Evolutionary conservation across 2,329 filamentous ascomycete genomes (phyloP).

Genomic region (Monilinia polystroma): DNA sequence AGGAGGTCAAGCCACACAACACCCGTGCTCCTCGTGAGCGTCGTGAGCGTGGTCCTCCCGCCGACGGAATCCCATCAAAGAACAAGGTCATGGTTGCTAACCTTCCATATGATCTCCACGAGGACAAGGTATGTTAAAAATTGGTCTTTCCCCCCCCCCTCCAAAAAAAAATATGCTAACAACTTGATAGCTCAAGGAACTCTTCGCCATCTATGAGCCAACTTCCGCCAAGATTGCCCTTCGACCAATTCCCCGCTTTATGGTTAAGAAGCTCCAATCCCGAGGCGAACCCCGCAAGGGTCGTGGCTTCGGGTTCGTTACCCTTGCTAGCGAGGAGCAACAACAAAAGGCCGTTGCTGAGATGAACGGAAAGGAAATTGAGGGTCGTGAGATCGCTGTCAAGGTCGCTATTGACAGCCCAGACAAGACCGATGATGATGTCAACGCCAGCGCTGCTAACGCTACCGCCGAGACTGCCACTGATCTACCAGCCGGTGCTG

Average conservation of each 20-base stretch:
- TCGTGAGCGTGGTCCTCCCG: conserved; percentile 87
- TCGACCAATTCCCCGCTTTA: conserved; percentile 97
- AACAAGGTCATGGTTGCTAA: conserved; percentile 99
- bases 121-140: conserved; percentile 74
- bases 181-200: conserved; percentile 79
- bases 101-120: conserved; percentile 94
- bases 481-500: conserved; percentile 57
- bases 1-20: conserved; percentile 42
- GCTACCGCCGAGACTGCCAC: conserved; percentile 42
- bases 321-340: conserved; percentile 87
- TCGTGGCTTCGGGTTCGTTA: conserved; percentile 98
- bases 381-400: conserved; percentile 98
- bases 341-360: conserved; percentile 96
- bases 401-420: conserved; percentile 99
- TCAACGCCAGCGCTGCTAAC: conserved; percentile 53
- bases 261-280: conserved; percentile 99
- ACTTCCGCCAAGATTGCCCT: conserved; percentile 97
- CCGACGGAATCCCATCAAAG: conserved; percentile 97
- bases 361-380: conserved; percentile 99
- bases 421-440: conserved; percentile 90
- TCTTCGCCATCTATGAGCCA: conserved; percentile 90
- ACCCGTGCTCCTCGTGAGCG: conserved; percentile 58
- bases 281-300: conserved; percentile 98
- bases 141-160: not conserved
- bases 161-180: conserved; percentile 3